Conservation (phyloP, 2,329 filamentous ascomycete genomes). For the Beauveria pseudobassiana region DNA sequence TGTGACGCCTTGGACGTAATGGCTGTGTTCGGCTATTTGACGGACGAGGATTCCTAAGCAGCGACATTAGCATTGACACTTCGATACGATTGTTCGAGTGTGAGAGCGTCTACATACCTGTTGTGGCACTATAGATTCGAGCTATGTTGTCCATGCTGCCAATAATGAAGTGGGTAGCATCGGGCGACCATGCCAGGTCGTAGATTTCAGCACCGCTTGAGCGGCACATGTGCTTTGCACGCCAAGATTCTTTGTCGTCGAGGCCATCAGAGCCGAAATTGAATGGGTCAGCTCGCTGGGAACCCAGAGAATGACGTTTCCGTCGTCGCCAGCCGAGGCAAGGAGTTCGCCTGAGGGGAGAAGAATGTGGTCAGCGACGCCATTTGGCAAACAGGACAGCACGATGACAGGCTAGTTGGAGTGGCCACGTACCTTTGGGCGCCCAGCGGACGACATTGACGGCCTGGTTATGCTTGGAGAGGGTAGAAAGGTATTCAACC, state of each 20-base stretch:
- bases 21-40: constrained; percentile 94
- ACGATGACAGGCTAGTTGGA: not conserved
- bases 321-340: constrained; percentile 92
- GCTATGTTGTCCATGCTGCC: constrained; percentile 99
- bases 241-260: constrained; percentile 95
- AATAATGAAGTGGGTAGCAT: constrained; percentile 91
- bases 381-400: not conserved
- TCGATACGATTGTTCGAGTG: not conserved
- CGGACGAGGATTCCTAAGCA: constrained; percentile 59
- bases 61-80: not conserved
- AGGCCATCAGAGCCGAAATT: constrained; percentile 73
- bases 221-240: constrained; percentile 95
- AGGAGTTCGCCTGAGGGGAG: constrained; percentile 68
- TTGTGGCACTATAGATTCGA: constrained; percentile 90
- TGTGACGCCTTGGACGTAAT: constrained; percentile 95
- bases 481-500: constrained; percentile 84
- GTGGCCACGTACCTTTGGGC: constrained; percentile 63
- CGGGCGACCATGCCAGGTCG: constrained; percentile 97
- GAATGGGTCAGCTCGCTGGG: constrained; percentile 68
- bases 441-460: constrained; percentile 98
- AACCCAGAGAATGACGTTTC: constrained; percentile 94
- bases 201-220: constrained; percentile 95
- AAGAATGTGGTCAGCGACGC: constrained; percentile 14
- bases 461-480: constrained; percentile 90
- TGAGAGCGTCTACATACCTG: constrained; percentile 50